Evolutionary conservation across 805 yeast genomes (phyloP), one percentile per base, ranked within the genome.

Genomic region (Komagataella populi): DNA sequence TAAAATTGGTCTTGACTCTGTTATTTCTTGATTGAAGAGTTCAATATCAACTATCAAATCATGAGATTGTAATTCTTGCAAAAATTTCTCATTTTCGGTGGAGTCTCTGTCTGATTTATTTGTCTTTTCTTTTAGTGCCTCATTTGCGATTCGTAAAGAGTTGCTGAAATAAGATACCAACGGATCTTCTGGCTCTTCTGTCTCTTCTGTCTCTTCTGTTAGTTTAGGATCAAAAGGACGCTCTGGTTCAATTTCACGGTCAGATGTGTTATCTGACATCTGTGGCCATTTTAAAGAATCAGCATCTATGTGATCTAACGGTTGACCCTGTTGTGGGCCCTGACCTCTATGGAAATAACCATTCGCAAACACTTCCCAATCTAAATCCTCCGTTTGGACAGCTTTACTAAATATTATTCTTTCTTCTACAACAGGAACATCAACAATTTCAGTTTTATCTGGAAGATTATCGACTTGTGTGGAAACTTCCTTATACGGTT

Each of bases 121-220:
- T 44, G 57, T 53, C 23, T 57, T 64, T 39, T 66, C 60, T 6
- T 57, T 55, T 36, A 66, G 59, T 6, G 54, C 56, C 39, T 65
- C 58, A 44, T 58, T 58, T 36, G 62, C 50, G 45, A 56, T 51
- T 20, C 56, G 57, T 48, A 62, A 53, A 0, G 66, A 61, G n/a
- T 54, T 55, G 24, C 57, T 49, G 6, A 62, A 46, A 46, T 60
- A 57, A 1, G 50, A 47, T 8, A 36, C 22, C 24, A 46, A 2
- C 23, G 23, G 43, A 8, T 23, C 30, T 12, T 20, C 46, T 22
- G 43, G 18, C 23, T 43, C 45, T 4, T 30, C 51, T 7, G 24
- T 48, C n/a, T 43, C 45, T 4, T 30, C 51, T 7, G 24, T 48
- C n/a, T 36, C 51, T 22, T 23, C 22, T 10, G 16, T n/a, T 44